Conservation (phyloP, 2,329 filamentous ascomycete genomes). For the Neonectria neomacrospora region DNA sequence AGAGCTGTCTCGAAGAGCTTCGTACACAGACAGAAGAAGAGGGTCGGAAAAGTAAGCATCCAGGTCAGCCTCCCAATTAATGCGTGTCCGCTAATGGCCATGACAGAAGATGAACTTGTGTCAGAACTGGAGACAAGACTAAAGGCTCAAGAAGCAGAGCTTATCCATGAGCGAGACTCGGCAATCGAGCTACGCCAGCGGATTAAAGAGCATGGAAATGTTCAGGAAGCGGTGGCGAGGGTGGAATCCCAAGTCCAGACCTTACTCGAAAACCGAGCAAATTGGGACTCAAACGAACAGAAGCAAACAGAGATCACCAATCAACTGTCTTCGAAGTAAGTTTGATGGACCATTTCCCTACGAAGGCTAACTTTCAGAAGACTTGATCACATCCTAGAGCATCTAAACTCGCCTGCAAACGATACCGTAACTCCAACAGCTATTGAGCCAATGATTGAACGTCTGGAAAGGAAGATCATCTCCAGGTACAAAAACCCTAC, state of each 20-base stretch:
- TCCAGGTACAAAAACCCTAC: constrained; percentile 27
- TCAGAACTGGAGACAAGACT: constrained; percentile 36
- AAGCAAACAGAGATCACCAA: constrained; percentile 11
- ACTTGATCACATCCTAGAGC: constrained; percentile 28
- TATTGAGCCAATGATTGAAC: constrained; percentile 23
- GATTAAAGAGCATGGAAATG: constrained; percentile 26
- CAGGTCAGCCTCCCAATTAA: background rate
- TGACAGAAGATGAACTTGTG: constrained; percentile 43
- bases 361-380: constrained; percentile 26
- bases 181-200: constrained; percentile 22
- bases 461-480: constrained; percentile 33
- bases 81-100: constrained; percentile 6
- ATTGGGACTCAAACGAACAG: constrained; percentile 11
- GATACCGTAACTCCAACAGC: background rate
- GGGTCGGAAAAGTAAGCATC: constrained; percentile 38
- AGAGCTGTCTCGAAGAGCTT: constrained; percentile 45
- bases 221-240: constrained; percentile 21
- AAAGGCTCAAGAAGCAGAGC: constrained; percentile 35
- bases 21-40: constrained; percentile 38
- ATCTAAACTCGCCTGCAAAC: constrained; percentile 10
- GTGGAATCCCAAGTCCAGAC: constrained; percentile 37
- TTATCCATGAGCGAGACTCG: constrained; percentile 20
- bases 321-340: constrained; percentile 37
- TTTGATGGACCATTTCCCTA: background rate
- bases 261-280: constrained; percentile 27